Conservation (phyloP, 2,329 filamentous ascomycete species). For the Dactylellina parvicollis region DNA sequence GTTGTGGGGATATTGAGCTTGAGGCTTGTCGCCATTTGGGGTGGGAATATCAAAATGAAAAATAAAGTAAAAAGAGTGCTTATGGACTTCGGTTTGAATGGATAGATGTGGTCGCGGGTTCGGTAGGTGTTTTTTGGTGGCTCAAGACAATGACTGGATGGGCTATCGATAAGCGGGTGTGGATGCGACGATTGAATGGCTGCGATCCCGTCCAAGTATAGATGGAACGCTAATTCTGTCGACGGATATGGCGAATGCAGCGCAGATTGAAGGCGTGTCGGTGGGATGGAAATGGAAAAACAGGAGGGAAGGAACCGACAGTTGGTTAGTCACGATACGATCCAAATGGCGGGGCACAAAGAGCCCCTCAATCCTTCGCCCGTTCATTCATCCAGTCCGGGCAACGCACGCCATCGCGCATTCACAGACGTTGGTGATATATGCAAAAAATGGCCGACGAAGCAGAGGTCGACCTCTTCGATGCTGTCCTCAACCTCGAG, state of each 20-base stretch:
- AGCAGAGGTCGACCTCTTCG: conserved; percentile 55
- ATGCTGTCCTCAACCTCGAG: conserved; percentile 57
- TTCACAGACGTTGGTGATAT: not conserved
- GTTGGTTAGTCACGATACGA: not conserved
- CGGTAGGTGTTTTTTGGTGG: too few relatives aligned
- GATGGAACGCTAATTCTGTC: not conserved
- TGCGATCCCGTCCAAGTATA: not conserved
- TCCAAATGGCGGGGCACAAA: conserved; percentile 6
- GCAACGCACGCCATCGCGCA: not conserved
- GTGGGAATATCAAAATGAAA: not conserved
- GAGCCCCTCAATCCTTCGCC: conserved; percentile 7
- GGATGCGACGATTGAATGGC: not conserved
- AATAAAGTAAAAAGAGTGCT: too few relatives aligned
- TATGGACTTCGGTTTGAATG: too few relatives aligned
- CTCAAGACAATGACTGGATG: too few relatives aligned
- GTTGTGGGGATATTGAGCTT: conserved; percentile 58
- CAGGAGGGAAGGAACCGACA: not conserved
- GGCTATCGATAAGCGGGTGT: not conserved
- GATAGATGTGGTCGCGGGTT: too few relatives aligned
- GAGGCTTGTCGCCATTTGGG: conserved; percentile 53
- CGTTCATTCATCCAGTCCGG: not conserved
- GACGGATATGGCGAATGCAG: not conserved
- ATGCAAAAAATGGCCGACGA: conserved; percentile 8
- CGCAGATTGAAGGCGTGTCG: not conserved
- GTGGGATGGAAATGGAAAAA: not conserved